Evolutionary conservation across 2,329 filamentous ascomycete genomes (phyloP), one percentile per base, ranked within the genome.

Genomic region (Pyrenophora teres): DNA sequence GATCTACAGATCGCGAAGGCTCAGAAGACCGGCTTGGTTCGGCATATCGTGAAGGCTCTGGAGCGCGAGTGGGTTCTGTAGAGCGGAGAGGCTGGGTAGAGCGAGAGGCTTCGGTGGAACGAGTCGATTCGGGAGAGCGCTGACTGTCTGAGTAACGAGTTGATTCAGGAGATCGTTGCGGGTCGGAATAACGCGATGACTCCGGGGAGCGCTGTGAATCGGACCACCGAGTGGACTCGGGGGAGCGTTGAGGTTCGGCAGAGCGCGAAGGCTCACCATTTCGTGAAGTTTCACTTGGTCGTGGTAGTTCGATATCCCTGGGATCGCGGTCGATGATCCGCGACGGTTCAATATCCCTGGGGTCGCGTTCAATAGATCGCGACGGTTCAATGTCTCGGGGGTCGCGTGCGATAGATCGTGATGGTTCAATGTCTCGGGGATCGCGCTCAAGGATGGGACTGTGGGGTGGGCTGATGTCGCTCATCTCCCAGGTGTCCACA

Each of bases 381-480:
- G 32, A 45, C 1, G 42, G 42, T 23, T 37, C 42, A 4, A 41
- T 41, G 15, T 41, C 39, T 10, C 39, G 18, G n/a, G 12, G 46
- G n/a, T 37, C 16, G 10, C 27, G 27, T 10, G 3, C 13, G 13
- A 27, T 19, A 25, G 46, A 9, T 25, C 43, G 33, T 4, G 48
- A 45, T 12, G 57, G 57, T 23, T 60, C 54, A n/a, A 57, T 46
- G 36, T 61, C 56, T 31, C 56, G 46, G 9, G 50, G 46, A 51
- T 77, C 74, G 37, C 68, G 69, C 31, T 75, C 74, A 7, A 66
- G 13, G 2, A 49, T 51, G 1, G 67, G 67, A 23, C 64, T 68
- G 42, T 56, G 51, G 23, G 59, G 54, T 21, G 57, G 59, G 18
- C 64, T 70, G 5, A 54, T 43, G 27, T 69, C 68, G 31, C 60